Evolutionary conservation across 495 filamentous ascomycete genomes (phyloP), one percentile per base, ranked within the genome.

Genomic region (Penicillium tannophilum): DNA sequence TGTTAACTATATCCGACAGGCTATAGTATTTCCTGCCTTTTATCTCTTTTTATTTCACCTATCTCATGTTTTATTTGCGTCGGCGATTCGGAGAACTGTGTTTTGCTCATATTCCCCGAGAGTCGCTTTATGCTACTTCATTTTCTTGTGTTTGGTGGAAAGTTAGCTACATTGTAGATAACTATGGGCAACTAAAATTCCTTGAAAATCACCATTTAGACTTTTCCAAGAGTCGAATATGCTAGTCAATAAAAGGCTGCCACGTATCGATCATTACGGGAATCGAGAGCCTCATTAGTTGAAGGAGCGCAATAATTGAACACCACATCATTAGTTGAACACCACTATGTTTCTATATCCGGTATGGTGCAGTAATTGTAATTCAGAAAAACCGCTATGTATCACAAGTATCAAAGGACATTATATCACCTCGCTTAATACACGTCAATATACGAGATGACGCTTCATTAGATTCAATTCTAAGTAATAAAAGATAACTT

Each of bases 41-140:
- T 12, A 41, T 42, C 46, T 42, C 9, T 8, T 11, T 4, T n/a
- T 12, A 41, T 42, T 52, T 42, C 51, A 30, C 41, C 11, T 45
- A 6, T 51, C 16, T 47, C 26, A 16, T 24, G 35, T 58, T 51
- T 20, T n/a, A 20, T 65, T 62, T 65, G 63, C 63, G 59, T 52
- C 36, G 63, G 63, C 63, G 59, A 62, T 35, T 36, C 17, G 59
- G 59, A 56, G 39, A 56, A 47, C 50, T 59, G 47, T 54, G 55
- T 48, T 33, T 61, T 43, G 23, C 48, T 31, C 36, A 31, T 41
- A 30, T 24, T 53, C 46, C 28, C 31, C 20, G 28, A 26, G 44
- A 51, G 31, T 26, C 31, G 43, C 47, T 51, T 30, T 50, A 23
- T 55, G 24, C 31, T 19, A 12, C 14, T 30, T 56, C 20, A 7